Evolutionary conservation across 441 rosid genomes (phyloP), one percentile per base, ranked within the genome.

Genomic region (Breynia disticha): DNA sequence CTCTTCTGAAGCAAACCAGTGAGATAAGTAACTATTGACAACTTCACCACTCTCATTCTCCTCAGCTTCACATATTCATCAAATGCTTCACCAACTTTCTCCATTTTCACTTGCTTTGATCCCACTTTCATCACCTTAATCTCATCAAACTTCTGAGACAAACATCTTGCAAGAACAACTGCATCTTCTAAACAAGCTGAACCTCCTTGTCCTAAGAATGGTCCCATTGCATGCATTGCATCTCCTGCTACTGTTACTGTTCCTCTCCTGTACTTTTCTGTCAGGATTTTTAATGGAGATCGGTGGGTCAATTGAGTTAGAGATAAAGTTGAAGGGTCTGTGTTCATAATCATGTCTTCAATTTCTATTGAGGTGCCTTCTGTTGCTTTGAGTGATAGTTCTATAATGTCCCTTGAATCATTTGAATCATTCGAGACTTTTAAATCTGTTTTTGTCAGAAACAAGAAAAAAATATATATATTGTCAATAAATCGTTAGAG

Each of bases 181-280:
- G 86, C 78, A 22, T 79, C 89, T 32, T 79, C 83, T 0, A 77
- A 62, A 3, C 77, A 79, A 3, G 79, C 76, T 0, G 82, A 67
- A 7, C 80, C 77, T 2, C 82, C 90, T 59, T 80, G 84, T 17
- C 77, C 79, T n/a, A 78, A 22, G 52, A 78, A 82, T 16, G 80
- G 90, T 46, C 80, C 78, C 80, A 80, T 78, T n/a, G 65, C 66
- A 15, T 82, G 86, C 86, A 82, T 74, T 18, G 83, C 76, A 10
- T 78, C 90, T 39, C 86, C 84, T 1, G 79, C 84, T 20, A 76
- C 80, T 14, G 73, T 73, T 61, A 78, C 76, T 0, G 72, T 65
- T n/a, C 77, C 75, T 41, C 50, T 69, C 48, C 67, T 43, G 50
- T 78, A 74, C 37, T 57, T 63, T 13, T 70, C 38, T 0, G 7